Percentiles rank a stretch among this genome's conserved stretches.
Evolutionary conservation across 202 grass and related monocot species (phyloP).

Genomic region (Elaeis oleifera): DNA sequence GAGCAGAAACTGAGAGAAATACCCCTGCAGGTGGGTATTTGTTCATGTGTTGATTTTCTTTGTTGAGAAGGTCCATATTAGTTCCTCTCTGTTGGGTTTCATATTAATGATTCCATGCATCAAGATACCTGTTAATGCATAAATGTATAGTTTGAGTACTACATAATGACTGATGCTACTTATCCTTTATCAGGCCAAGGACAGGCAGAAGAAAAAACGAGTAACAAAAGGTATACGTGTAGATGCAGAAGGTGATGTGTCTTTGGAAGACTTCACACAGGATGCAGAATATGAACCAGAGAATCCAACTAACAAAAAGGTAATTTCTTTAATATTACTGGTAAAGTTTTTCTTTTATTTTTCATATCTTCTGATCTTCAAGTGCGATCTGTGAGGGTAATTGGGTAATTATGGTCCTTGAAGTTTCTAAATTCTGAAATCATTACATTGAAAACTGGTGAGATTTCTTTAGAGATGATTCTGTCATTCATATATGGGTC

Average conservation of each 20-base stretch:
- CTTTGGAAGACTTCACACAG: conserved; percentile 68
- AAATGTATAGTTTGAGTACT: no score
- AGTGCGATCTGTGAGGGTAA: no score
- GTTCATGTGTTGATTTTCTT: conserved; percentile 10
- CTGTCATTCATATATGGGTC: no score
- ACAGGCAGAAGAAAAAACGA: conserved; percentile 68
- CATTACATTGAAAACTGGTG: no score
- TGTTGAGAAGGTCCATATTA: background rate
- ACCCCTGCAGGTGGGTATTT: conserved; percentile 70
- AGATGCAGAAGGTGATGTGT: conserved; percentile 88
- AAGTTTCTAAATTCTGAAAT: no score
- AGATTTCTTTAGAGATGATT: no score
- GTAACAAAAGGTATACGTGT: conserved; percentile 74
- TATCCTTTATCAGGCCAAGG: conserved; percentile 49
- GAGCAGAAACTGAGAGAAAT: conserved; percentile 97
- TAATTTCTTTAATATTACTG: conserved; percentile 14
- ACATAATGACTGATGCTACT: no score
- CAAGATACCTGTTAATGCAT: no score
- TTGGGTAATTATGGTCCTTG: no score
- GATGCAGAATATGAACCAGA: conserved; percentile 43
- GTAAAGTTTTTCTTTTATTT: conserved; percentile 12
- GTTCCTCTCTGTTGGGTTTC: no score
- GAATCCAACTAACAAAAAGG: conserved; percentile 66
- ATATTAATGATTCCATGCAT: no score
- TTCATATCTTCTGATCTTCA: background rate